Conservation (phyloP, 805 yeast genomes). For the Wickerhamiella siamensis region DNA sequence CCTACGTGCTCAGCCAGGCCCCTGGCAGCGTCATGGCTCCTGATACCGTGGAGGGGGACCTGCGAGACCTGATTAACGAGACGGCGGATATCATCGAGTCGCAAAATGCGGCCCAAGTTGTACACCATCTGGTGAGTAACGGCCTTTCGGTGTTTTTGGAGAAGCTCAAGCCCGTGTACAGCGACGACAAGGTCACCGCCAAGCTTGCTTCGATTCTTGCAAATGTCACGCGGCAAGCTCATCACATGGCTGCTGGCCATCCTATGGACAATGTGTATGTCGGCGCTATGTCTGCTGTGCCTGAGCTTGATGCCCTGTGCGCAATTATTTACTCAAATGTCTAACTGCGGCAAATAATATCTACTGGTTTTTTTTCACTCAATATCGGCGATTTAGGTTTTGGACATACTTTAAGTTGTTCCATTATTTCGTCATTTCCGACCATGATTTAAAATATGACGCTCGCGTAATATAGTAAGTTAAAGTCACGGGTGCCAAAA, state of each 20-base stretch:
- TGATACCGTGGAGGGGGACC: slow-evolving; percentile 14
- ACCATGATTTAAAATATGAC: background rate
- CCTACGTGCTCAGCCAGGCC: slow-evolving; percentile 40
- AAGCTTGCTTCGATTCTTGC: slow-evolving; percentile 63
- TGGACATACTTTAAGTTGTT: background rate
- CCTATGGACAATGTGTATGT: slow-evolving; percentile 31
- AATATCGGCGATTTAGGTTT: background rate
- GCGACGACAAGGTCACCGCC: slow-evolving; percentile 21
- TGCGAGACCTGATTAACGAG: slow-evolving; percentile 30
- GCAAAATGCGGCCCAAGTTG: slow-evolving; percentile 27
- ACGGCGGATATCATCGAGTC: slow-evolving; percentile 31
- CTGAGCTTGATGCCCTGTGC: slow-evolving; percentile 70
- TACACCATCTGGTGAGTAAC: slow-evolving; percentile 29
- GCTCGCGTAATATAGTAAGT: background rate
- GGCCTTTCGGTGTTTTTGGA: slow-evolving; percentile 37
- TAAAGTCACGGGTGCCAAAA: no score
- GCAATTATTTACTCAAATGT: slow-evolving; percentile 84
- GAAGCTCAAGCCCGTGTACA: slow-evolving; percentile 19
- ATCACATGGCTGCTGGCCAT: slow-evolving; percentile 35
- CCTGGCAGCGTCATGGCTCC: slow-evolving; percentile 12
- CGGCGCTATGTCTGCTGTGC: slow-evolving; percentile 34
- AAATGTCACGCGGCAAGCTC: slow-evolving; percentile 50
- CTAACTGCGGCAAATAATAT: slow-evolving; percentile 12
- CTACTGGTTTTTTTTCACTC: background rate
- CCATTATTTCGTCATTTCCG: background rate